These are phyloP conservation scores for Zopfia rhizophila DNA, from an alignment of 2,329 filamentous ascomycete genomes.

Conservation along the genomic window DNA sequence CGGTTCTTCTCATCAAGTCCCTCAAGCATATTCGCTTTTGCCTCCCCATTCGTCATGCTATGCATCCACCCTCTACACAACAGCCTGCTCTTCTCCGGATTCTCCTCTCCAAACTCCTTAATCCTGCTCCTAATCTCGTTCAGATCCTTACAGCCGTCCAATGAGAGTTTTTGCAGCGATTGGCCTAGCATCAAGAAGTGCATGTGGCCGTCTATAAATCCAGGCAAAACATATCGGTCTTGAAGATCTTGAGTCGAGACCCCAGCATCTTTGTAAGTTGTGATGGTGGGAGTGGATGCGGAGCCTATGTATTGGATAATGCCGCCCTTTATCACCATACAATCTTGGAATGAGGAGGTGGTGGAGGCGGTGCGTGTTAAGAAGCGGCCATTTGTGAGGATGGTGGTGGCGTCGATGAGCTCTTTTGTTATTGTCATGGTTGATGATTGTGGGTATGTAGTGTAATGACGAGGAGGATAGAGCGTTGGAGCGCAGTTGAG, in stretches of 20 bases:
- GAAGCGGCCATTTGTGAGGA: conserved; percentile 43
- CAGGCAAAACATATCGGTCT: conserved; percentile 59
- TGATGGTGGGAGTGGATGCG: conserved; percentile 31
- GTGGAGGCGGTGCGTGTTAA: conserved; percentile 24
- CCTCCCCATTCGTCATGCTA: conserved; percentile 63
- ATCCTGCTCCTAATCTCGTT: conserved; percentile 62
- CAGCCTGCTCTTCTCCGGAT: conserved; percentile 61
- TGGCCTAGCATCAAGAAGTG: conserved; percentile 67
- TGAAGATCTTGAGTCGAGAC: conserved; percentile 47
- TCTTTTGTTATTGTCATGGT: conserved; percentile 7
- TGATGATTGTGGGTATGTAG: neutral
- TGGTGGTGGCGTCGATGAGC: too few relatives aligned
- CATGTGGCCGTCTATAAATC: conserved; percentile 69
- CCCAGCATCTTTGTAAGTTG: conserved; percentile 32
- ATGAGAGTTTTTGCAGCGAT: conserved; percentile 62
- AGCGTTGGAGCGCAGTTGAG: too few relatives aligned
- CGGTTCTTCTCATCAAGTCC: conserved; percentile 61
- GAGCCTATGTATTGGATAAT: conserved; percentile 55
- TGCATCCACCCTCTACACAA: conserved; percentile 68
- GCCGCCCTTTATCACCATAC: conserved; percentile 54
- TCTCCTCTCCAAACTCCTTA: conserved; percentile 54
- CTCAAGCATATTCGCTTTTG: conserved; percentile 63
- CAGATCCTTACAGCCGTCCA: conserved; percentile 60
- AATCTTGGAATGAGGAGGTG: conserved; percentile 24
- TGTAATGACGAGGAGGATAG: neutral